Base-by-base conservation (phyloP, 164 flowering plant species). In the Liquidambar formosana region DNA sequence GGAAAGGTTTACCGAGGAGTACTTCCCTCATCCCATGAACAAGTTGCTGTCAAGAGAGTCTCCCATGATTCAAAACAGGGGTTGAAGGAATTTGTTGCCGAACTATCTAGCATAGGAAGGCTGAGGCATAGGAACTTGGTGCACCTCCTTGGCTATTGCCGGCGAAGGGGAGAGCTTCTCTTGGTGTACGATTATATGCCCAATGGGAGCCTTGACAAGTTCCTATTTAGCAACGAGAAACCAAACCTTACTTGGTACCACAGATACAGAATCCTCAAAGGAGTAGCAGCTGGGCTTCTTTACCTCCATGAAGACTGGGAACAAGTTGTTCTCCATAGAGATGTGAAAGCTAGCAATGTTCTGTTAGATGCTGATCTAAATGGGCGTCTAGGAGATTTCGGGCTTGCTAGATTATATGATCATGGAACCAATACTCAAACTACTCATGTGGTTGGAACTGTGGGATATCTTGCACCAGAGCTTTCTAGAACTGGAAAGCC, bases 401-500 rank as follows among this genome's bases (percentile, higher is more conserved):
- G 84, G 22, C 75, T 83, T 1, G 82, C 84, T 1, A 77, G 75
- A 68, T 64, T 81, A 23, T 73, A 80, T 44, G 79, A 84, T 56
- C 83, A 76, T 56, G 83, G 78, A 5, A 46, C 72, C 5, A 18
- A 70, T 49, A 79, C 77, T 25, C 71, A 75, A 28, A 83, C 84
- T 1, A 79, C 84, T 2, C 76, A n/a, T n/a, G 38, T 22, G 44
- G 86, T 79, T 16, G 88, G 86, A 10, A 85, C 86, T 0, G 28
- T 83, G 0, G 86, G 88, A 0, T 85, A 83, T 56, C 60, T 83
- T 16, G 84, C 86, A 54, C 86, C 85, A 1, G 86, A 85, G 81
- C 68, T 81, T 16, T 21, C 66, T 1, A 61, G 73, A 49, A 83
- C 78, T 0, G 79, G 86, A 9, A 75, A 63, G 67, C 81, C 81